Base-by-base conservation (phyloP, 495 filamentous ascomycete species). In the Apodospora peruviana region DNA sequence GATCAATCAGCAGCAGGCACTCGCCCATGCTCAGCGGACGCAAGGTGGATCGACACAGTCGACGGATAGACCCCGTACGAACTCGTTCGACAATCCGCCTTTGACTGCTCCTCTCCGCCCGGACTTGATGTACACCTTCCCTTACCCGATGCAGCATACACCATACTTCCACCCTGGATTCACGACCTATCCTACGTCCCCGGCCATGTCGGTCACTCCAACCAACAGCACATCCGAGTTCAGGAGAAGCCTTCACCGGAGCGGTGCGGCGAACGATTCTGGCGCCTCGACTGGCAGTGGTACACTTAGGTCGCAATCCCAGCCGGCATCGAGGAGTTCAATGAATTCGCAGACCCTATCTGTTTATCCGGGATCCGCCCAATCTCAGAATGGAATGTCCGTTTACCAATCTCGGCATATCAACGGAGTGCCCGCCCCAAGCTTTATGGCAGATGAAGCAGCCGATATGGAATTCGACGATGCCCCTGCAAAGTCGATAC, bases 241-340 rank as follows among this genome's bases (percentile, higher is more conserved):
- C 40, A 66, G 77, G 57, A 64, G 77, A 25, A 72, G 68, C 52
- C 66, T 76, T 18, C 76, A 79, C 42, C 65, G 77, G 50, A 71
- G 71, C 7, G 52, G 65, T 5, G 56, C 61, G 27, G 45, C 57
- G 18, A 56, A 40, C 21, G 74, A 76, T 16, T 50, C 71, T n/a
- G 67, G 61, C 14, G 45, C 61, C 45, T 54, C 58, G 22, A 47
- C 59, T 47, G 65, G 67, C 40, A 71, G 65, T 35, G 74, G 73
- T 47, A 53, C 72, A 19, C 59, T 78, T 50, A 70, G 77, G 48
- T 81, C 77, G 41, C 77, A 81, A 56, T 81, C 77, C 23, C 77
- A 79, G 54, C 77, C 77, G 45, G 76, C 77, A 5, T 68, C 71
- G 32, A 69, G 77, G 34, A 70, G 69, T 5, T 53, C 66, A 2